phyloP scores from a whole-genome alignment of 371 early-diverging fungal species.

The Mortierella sp. region DNA sequence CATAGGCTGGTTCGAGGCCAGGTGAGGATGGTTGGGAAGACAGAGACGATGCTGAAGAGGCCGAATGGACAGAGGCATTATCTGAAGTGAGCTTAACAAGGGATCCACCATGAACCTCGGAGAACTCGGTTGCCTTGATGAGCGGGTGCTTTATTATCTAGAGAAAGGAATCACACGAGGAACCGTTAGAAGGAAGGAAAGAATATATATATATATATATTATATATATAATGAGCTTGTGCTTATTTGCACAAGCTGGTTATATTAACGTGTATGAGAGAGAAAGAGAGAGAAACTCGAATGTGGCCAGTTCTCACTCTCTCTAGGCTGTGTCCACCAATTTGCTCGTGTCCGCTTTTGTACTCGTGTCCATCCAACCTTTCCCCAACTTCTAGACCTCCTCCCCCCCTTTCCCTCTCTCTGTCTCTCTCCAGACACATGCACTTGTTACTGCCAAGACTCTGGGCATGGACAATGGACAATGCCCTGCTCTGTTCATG shows the following conservation, averaged over 20 bases:
- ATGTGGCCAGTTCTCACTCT: no score
- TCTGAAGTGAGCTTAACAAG: conserved; percentile 27
- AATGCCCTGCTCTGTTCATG: no score
- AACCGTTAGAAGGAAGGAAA: background rate
- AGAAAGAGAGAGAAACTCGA: background rate
- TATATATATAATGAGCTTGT: background rate
- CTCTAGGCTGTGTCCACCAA: no score
- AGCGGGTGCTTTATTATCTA: conserved; percentile 52
- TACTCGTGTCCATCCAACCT: no score
- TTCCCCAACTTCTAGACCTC: no score
- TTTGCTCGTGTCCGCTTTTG: no score
- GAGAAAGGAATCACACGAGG: background rate
- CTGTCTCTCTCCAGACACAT: no score
- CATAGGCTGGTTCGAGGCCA: conserved; percentile 26
- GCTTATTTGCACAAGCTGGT: background rate
- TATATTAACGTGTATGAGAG: no score
- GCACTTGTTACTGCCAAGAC: no score
- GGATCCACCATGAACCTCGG: conserved; percentile 46
- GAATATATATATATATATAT: no score
- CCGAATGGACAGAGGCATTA: conserved; percentile 34
- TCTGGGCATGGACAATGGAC: no score
- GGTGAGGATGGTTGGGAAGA: conserved; percentile 11
- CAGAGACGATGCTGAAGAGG: conserved; percentile 27
- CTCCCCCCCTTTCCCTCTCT: no score
- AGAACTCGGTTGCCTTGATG: conserved; percentile 52